phyloP scores from a whole-genome alignment of 345 rosid genomes.

The Linum trigynum region DNA sequence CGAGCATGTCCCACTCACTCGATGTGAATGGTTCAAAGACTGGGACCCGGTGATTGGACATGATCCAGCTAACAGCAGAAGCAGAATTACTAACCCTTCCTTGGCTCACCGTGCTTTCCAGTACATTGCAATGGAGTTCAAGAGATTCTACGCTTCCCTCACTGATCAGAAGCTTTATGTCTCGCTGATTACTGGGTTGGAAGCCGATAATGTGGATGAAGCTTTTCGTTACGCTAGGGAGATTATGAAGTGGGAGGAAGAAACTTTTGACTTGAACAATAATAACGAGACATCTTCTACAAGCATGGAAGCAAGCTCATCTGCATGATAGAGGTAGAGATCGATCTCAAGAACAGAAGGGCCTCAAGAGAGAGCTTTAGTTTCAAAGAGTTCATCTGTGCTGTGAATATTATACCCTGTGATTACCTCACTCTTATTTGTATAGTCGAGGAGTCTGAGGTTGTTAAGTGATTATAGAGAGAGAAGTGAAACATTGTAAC shows the following conservation, averaged over 20 bases:
- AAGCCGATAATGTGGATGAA: slow-evolving; percentile 48
- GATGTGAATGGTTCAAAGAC: slow-evolving; percentile 77
- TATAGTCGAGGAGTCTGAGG: neutral
- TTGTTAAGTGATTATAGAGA: no score
- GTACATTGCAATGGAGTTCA: slow-evolving; percentile 63
- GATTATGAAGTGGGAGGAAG: slow-evolving; percentile 51
- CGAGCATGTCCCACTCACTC: slow-evolving; percentile 40
- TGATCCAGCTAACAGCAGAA: slow-evolving; percentile 16
- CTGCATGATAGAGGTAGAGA: slow-evolving; percentile 22
- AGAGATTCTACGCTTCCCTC: slow-evolving; percentile 42
- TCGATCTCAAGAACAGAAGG: neutral
- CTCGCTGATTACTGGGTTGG: slow-evolving; percentile 40
- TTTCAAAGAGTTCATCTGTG: neutral
- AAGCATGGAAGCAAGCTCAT: slow-evolving; percentile 44
- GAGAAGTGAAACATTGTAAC: neutral
- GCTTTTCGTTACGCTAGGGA: slow-evolving; percentile 55
- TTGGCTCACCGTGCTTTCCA: slow-evolving; percentile 61
- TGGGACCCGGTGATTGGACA: slow-evolving; percentile 53
- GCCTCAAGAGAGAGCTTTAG: neutral
- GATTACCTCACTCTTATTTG: neutral
- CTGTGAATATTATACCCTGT: neutral
- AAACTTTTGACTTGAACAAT: slow-evolving; percentile 18
- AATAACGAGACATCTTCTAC: slow-evolving; percentile 33
- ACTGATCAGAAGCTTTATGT: slow-evolving; percentile 55
- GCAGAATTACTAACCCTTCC: slow-evolving; percentile 28